phyloP scores from a whole-genome alignment of 2,329 filamentous ascomycete genomes.

The Clarireedia paspali region DNA sequence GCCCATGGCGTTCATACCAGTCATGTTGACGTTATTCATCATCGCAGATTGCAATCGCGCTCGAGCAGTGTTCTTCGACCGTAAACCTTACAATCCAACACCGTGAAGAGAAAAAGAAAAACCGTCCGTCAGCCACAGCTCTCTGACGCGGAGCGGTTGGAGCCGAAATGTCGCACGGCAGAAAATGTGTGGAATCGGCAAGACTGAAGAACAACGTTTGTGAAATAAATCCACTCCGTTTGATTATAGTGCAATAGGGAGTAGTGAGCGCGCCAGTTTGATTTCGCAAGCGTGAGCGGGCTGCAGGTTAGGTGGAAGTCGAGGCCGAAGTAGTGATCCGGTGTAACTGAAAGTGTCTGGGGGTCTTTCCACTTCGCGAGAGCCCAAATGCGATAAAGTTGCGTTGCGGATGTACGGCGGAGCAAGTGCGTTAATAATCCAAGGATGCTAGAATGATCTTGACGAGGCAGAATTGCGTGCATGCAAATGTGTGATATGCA shows the following conservation, averaged over 20 bases:
- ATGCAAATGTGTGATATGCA: too few relatives aligned
- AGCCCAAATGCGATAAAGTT: too few relatives aligned
- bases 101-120: conserved; percentile 6
- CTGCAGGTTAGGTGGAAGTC: background rate
- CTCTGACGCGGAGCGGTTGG: conserved; percentile 24
- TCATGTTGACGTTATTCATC: conserved; percentile 44
- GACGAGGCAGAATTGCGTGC: too few relatives aligned
- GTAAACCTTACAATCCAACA: conserved; percentile 15
- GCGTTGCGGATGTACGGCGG: too few relatives aligned
- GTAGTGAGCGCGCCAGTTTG: background rate
- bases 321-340: background rate
- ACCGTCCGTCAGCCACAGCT: conserved; percentile 22
- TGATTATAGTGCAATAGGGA: background rate
- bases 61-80: conserved; percentile 13
- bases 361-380: background rate
- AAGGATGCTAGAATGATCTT: too few relatives aligned
- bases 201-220: background rate
- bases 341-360: background rate
- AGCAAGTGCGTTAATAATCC: too few relatives aligned
- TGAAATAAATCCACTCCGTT: background rate
- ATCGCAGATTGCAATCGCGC: conserved; percentile 22
- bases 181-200: background rate
- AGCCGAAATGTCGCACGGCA: conserved; percentile 15
- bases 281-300: background rate
- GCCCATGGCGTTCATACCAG: conserved; percentile 57